Evolutionary conservation across 2,329 filamentous ascomycete species (phyloP).

Genomic region (Verticillium nonalfalfae): DNA sequence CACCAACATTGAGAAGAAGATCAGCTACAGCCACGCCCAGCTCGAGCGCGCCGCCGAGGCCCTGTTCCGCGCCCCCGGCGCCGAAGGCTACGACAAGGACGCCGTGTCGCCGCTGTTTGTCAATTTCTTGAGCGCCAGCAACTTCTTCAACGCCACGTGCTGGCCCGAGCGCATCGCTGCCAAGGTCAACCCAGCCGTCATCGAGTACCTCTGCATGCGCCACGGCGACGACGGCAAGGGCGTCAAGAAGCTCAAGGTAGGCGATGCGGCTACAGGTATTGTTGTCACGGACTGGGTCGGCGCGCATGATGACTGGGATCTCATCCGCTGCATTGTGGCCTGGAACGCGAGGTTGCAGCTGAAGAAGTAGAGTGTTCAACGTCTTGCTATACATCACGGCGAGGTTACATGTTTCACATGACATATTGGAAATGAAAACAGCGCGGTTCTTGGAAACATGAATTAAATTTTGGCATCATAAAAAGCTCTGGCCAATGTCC

Average conservation of each 20-base stretch:
- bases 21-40: constrained; percentile 65
- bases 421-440: not conserved
- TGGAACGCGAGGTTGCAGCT: constrained; percentile 72
- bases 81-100: constrained; percentile 15
- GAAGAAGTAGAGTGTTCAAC: constrained; percentile 23
- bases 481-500: not conserved
- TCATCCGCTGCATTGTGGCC: constrained; percentile 78
- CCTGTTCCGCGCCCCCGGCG: constrained; percentile 34
- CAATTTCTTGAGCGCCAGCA: constrained; percentile 87
- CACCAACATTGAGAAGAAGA: constrained; percentile 74
- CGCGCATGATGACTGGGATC: constrained; percentile 79
- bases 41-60: constrained; percentile 63
- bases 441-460: not conserved
- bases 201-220: constrained; percentile 54
- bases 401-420: not conserved
- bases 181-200: constrained; percentile 73
- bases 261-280: constrained; percentile 76
- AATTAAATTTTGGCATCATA: not conserved
- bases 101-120: constrained; percentile 63
- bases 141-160: constrained; percentile 87
- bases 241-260: constrained; percentile 42
- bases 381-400: not conserved
- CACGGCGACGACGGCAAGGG: constrained; percentile 49
- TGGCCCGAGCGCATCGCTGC: constrained; percentile 92
- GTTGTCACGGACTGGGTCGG: constrained; percentile 95